Evolutionary conservation across 2,329 filamentous ascomycete genomes (phyloP).

Genomic region (Bipolaris bicolor): DNA sequence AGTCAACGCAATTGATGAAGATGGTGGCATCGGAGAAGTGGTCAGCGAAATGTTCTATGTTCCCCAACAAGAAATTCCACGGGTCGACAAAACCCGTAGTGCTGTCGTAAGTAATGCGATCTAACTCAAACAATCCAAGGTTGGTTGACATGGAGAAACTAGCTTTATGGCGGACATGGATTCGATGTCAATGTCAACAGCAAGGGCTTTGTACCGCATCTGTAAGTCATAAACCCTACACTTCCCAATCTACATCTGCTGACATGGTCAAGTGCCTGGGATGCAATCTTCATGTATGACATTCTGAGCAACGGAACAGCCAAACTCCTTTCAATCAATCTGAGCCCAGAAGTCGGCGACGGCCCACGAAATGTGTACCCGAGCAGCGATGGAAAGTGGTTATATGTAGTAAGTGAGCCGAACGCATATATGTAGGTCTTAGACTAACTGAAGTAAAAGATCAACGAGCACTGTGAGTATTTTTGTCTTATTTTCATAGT

Average conservation of each 20-base stretch:
- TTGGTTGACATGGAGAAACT: background rate
- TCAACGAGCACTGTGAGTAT: background rate
- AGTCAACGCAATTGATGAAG: conserved; percentile 6
- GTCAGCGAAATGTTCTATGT: conserved; percentile 7
- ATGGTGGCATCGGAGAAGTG: conserved; percentile 5
- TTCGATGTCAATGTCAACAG: conserved; percentile 7
- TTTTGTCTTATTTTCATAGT: background rate
- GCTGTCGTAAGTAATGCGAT: background rate
- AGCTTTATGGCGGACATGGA: conserved; percentile 5
- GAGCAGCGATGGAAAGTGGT: conserved; percentile 9
- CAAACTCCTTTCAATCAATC: conserved; percentile 7
- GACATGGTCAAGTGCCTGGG: background rate
- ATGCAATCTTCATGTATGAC: conserved; percentile 8
- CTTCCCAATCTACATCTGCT: too few relatives aligned
- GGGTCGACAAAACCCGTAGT: conserved; percentile 1
- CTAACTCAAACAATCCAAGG: too few relatives aligned
- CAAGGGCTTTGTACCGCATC: conserved; percentile 9
- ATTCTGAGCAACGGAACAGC: conserved; percentile 6
- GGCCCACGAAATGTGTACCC: conserved; percentile 9
- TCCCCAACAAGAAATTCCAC: background rate
- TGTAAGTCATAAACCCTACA: background rate
- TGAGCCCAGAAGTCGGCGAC: conserved; percentile 6
- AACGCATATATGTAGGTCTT: too few relatives aligned
- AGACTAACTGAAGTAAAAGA: background rate
- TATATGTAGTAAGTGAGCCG: conserved; percentile 6